Evolutionary conservation across 768 basidiomycete species (phyloP), one percentile per base, ranked within the genome.

Genomic region (Boletus rubroflammeus): DNA sequence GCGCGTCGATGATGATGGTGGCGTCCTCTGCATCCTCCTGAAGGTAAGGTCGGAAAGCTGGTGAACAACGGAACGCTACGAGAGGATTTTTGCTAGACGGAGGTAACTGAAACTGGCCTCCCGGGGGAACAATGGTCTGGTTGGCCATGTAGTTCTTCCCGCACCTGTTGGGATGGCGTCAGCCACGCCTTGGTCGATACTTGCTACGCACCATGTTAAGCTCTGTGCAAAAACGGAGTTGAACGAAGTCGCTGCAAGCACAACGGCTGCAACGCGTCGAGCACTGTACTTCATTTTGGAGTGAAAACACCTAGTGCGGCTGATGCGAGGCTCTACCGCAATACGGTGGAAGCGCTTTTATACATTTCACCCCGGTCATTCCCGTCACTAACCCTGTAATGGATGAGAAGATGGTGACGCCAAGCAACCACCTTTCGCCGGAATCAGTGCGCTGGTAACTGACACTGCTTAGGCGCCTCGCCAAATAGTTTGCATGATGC

Each of bases 141-240:
- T 70, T 69, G 7, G 68, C 34, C 70, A 75, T 75, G 60, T 67
- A 81, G 57, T 79, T 74, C 63, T 81, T 81, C 39, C 78, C 78
- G 43, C 80, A 81, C 79, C 81, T 81, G 29, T 41, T 21, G 0
- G 28, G 7, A 2, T n/a, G 1, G 21, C 7, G 14, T 53, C n/a
- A 42, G 21, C 3, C 10, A 36, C 15, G 4, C 1, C 10, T 3
- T 10, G 7, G 13, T 29, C 13, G 4, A 28, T 28, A 8, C 5
- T 5, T 19, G 44, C 9, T n/a, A 44, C 59, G 36, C 8, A 65
- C 68, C 69, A 71, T 60, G 67, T 66, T 15, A 23, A 41, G 52
- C 47, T 40, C 40, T 67, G 67, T 21, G 65, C 67, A 6, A 57
- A 43, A 8, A 47, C 56, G 15, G 56, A 26, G n/a, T 5, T 31